Conservation (phyloP, 2,329 filamentous ascomycete species). For the Ophiostoma novo-ulmi region DNA sequence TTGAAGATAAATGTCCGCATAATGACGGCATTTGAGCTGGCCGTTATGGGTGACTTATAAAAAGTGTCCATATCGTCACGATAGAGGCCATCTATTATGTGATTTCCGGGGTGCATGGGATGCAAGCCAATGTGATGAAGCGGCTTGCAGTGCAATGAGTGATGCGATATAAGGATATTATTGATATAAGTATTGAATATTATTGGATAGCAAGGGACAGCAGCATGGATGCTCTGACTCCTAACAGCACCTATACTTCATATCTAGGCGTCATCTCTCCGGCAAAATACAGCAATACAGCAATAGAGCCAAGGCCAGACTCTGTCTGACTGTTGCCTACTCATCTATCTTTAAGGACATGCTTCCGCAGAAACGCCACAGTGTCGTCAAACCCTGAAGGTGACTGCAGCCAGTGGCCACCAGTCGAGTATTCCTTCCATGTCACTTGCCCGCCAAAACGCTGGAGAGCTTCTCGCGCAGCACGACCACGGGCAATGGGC, state of each 20-base stretch:
- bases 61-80: not conserved
- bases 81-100: not conserved
- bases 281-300: not conserved
- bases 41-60: not conserved
- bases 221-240: not conserved
- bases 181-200: not conserved
- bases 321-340: not conserved
- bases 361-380: constrained; percentile 15
- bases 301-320: not conserved
- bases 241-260: not conserved
- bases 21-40: not conserved
- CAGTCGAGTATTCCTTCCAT: constrained; percentile 41
- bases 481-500: constrained; percentile 35
- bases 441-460: constrained; percentile 37
- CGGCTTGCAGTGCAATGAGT: not conserved
- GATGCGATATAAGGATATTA: not conserved
- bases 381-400: constrained; percentile 42
- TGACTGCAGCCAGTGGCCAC: constrained; percentile 44
- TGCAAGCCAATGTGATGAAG: not conserved
- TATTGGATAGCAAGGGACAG: not conserved
- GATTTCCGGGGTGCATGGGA: not conserved
- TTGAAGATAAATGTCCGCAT: not conserved
- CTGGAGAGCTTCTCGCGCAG: constrained; percentile 35
- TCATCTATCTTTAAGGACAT: not conserved
- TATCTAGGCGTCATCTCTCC: not conserved